Percentiles rank a stretch among this genome's conserved stretches.
phyloP scores from a whole-genome alignment of 192 early-diverging fungal genomes.

The Rhizophagus sp. region DNA sequence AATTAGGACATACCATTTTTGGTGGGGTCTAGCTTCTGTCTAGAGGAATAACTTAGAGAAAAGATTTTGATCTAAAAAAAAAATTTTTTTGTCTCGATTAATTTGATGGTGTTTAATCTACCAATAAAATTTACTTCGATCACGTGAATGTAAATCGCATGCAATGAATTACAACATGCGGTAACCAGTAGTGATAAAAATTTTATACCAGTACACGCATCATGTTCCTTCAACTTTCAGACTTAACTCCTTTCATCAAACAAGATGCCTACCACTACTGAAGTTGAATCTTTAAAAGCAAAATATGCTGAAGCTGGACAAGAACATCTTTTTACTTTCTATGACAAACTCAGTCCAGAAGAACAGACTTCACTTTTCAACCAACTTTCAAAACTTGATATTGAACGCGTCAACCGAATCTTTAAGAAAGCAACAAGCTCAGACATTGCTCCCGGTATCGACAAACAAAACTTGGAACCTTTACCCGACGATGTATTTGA shows the following conservation, averaged over 20 bases:
- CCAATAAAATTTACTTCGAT: no score
- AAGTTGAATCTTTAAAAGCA: slow-evolving; percentile 53
- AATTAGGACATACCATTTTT: no score
- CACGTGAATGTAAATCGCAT: no score
- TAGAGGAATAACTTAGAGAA: no score
- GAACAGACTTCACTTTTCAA: slow-evolving; percentile 60
- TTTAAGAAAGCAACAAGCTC: slow-evolving; percentile 70
- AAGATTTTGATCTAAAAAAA: no score
- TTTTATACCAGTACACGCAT: no score
- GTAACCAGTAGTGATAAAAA: no score
- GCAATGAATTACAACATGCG: no score
- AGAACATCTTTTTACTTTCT: slow-evolving; percentile 86
- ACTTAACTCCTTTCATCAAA: neutral
- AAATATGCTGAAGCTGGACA: slow-evolving; percentile 75
- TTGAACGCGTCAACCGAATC: slow-evolving; percentile 80
- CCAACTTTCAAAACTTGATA: slow-evolving; percentile 75
- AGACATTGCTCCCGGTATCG: slow-evolving; percentile 42
- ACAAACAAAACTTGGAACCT: slow-evolving; percentile 60
- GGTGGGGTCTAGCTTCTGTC: no score
- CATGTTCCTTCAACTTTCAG: no score
- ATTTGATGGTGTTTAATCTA: no score
- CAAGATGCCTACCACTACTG: slow-evolving; percentile 35
- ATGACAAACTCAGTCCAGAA: slow-evolving; percentile 61
- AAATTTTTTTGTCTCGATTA: no score
- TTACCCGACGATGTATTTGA: slow-evolving; percentile 71